Evolutionary conservation across 2,329 filamentous ascomycete genomes (phyloP).

Genomic region (Pestalotiopsis sp.): DNA sequence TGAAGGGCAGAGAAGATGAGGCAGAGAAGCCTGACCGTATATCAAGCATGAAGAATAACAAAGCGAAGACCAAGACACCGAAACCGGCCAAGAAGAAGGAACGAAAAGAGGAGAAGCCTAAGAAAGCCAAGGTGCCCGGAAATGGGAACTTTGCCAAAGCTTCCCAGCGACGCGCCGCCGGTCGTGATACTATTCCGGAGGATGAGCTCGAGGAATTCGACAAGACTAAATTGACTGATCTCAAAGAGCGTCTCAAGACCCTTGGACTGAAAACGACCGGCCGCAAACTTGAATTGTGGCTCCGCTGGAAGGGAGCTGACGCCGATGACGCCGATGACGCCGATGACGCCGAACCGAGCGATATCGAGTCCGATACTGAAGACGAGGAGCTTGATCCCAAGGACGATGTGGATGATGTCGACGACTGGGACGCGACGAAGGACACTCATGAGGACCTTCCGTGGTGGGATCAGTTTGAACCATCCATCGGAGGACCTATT

Average conservation of each 20-base stretch:
- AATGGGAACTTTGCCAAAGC: neutral
- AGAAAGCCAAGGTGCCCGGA: neutral
- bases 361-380: neutral
- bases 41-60: neutral
- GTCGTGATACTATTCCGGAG: neutral
- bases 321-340: neutral
- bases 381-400: neutral
- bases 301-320: neutral
- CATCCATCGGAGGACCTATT: neutral
- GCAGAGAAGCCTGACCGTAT: neutral
- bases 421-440: neutral
- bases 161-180: neutral
- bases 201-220: neutral
- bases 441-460: neutral
- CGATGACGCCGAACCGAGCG: neutral
- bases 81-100: neutral
- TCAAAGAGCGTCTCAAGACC: neutral
- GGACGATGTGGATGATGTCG: neutral
- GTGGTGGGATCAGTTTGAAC: neutral
- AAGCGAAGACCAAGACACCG: neutral
- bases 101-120: neutral
- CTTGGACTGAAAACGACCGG: neutral
- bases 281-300: neutral
- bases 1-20: neutral
- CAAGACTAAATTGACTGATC: neutral